A percentile compares a stretch with the other conserved stretches of the same genome.
These are phyloP conservation scores for Umbelopsis ramanniana DNA, from an alignment of 192 early-diverging fungal genomes.

Conservation along the genomic window DNA sequence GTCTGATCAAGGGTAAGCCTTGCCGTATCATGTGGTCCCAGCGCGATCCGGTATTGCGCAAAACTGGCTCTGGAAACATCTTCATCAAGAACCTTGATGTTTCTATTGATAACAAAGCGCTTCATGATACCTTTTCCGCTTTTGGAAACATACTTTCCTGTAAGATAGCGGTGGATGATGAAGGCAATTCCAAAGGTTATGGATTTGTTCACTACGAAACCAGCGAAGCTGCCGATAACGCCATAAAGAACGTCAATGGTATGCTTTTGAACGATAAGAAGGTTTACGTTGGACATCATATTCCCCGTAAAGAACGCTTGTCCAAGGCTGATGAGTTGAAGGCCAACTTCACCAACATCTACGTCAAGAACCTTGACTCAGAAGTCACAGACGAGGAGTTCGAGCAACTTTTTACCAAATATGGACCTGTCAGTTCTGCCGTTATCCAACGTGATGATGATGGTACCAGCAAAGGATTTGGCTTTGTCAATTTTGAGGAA, in stretches of 20 bases:
- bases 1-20: slow-evolving; percentile 89
- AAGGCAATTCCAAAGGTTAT: slow-evolving; percentile 86
- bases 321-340: slow-evolving; percentile 87
- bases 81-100: slow-evolving; percentile 99
- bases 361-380: slow-evolving; percentile 93
- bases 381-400: slow-evolving; percentile 84
- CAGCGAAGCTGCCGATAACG: slow-evolving; percentile 87
- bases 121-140: slow-evolving; percentile 98
- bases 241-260: slow-evolving; percentile 98
- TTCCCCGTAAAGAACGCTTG: slow-evolving; percentile 91
- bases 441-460: slow-evolving; percentile 76
- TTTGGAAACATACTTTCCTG: slow-evolving; percentile 97
- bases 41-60: slow-evolving; percentile 95
- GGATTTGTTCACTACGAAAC: slow-evolving; percentile 99
- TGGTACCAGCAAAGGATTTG: slow-evolving; percentile 91
- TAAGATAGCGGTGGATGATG: slow-evolving; percentile 92
- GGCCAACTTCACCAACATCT: slow-evolving; percentile 96
- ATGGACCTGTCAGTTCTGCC: slow-evolving; percentile 85
- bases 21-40: slow-evolving; percentile 99
- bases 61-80: slow-evolving; percentile 92
- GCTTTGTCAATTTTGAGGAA: slow-evolving; percentile 95
- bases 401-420: slow-evolving; percentile 74
- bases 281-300: slow-evolving; percentile 94
- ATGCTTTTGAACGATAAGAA: slow-evolving; percentile 99
- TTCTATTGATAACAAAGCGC: slow-evolving; percentile 98